A percentile compares a stretch with the other conserved stretches of the same genome.
These are phyloP conservation scores for Crotalaria pallida DNA, from an alignment of 306 rosid species.

Conservation along the genomic window DNA sequence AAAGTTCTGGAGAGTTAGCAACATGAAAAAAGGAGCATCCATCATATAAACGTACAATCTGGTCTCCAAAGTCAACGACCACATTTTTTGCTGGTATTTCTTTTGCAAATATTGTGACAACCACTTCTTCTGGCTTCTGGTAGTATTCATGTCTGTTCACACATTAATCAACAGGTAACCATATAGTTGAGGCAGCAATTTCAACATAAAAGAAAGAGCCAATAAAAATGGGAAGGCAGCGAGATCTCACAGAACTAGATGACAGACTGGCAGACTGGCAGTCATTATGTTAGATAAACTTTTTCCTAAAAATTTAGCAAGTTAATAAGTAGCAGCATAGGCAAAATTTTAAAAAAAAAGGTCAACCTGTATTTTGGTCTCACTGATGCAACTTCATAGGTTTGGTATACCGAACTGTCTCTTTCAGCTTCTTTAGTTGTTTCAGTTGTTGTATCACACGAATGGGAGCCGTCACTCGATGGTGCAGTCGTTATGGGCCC, in stretches of 20 bases:
- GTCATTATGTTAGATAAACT: neutral
- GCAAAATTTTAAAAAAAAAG: neutral
- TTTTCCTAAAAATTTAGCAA: neutral
- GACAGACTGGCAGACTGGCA: too few relatives aligned
- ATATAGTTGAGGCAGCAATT: slow-evolving; percentile 6
- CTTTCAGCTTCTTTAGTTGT: slow-evolving; percentile 23
- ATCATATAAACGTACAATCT: slow-evolving; percentile 54
- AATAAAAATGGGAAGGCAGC: neutral
- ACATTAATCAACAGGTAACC: slow-evolving; percentile 18
- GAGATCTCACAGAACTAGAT: neutral
- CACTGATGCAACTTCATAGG: neutral
- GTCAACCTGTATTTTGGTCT: slow-evolving; percentile 55
- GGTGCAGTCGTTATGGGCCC: slow-evolving; percentile 5
- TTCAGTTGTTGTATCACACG: neutral
- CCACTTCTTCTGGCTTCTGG: slow-evolving; percentile 90
- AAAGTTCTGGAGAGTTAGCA: neutral
- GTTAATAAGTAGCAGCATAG: neutral
- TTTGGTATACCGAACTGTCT: slow-evolving; percentile 1
- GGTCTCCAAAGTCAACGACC: slow-evolving; percentile 75
- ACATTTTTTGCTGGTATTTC: slow-evolving; percentile 67
- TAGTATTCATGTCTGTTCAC: slow-evolving; percentile 77
- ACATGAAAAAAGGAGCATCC: neutral
- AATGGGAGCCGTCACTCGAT: neutral
- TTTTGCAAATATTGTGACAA: slow-evolving; percentile 80
- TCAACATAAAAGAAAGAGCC: neutral